Evolutionary conservation across 2,329 filamentous ascomycete species (phyloP).

Genomic region (Aspergillus floridensis): DNA sequence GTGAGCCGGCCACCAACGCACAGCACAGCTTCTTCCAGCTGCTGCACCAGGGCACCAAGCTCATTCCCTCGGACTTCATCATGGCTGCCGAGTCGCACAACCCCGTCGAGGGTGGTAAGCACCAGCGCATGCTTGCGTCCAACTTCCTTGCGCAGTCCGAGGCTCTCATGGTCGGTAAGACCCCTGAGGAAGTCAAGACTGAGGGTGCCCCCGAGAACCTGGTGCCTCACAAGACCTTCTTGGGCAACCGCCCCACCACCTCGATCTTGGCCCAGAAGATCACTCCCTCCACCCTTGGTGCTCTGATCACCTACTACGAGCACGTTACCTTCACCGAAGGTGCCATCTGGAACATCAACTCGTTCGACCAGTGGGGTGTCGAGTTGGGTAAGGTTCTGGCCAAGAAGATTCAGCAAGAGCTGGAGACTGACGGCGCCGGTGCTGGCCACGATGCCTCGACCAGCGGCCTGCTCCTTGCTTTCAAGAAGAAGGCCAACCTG

Average conservation of each 20-base stretch:
- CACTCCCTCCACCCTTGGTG: conserved; percentile 87
- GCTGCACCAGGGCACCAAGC: conserved; percentile 97
- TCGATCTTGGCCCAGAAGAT: conserved; percentile 92
- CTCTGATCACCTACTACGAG: conserved; percentile 98
- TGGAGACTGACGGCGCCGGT: conserved; percentile 70
- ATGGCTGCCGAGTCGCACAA: conserved; percentile 96
- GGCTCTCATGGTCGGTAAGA: conserved; percentile 55
- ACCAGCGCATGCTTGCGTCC: conserved; percentile 68
- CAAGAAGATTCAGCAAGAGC: conserved; percentile 83
- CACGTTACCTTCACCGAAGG: conserved; percentile 97
- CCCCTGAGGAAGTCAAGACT: conserved; percentile 47
- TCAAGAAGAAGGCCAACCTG: conserved; percentile 71
- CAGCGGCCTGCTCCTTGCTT: conserved; percentile 82
- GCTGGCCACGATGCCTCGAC: conserved; percentile 82
- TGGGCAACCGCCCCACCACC: conserved; percentile 95
- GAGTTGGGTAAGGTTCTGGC: conserved; percentile 95
- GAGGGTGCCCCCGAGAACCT: conserved; percentile 54
- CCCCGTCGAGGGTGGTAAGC: conserved; percentile 83
- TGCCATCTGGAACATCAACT: conserved; percentile 99
- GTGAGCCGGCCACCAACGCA: conserved; percentile 97
- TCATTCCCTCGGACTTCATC: conserved; percentile 98
- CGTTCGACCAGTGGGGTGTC: conserved; percentile 99
- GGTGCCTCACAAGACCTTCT: conserved; percentile 98
- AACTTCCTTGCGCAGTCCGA: conserved; percentile 53
- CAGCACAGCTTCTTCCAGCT: conserved; percentile 99